A percentile compares a stretch with the other conserved stretches of the same genome.
These are phyloP conservation scores for Aspergillus haitiensis DNA, from an alignment of 495 filamentous ascomycete genomes.

Conservation along the genomic window DNA sequence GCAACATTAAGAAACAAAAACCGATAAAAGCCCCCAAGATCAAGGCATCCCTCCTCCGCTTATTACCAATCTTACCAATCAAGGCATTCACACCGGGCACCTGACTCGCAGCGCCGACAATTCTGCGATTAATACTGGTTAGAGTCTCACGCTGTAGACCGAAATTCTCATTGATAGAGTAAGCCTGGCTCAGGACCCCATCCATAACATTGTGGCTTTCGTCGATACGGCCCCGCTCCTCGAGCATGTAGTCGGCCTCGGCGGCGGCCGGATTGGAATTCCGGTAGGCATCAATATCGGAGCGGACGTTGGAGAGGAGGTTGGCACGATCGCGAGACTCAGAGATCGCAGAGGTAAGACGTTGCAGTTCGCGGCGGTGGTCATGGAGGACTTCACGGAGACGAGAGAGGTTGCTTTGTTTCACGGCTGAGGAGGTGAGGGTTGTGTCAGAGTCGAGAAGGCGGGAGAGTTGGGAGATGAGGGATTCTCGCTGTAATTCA, in stretches of 20 bases:
- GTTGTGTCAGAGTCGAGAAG: conserved; percentile 93
- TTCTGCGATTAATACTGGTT: conserved; percentile 80
- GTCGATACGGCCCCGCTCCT: conserved; percentile 82
- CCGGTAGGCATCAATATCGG: conserved; percentile 88
- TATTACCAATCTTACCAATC: conserved; percentile 90
- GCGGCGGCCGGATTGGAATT: conserved; percentile 73
- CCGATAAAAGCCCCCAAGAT: conserved; percentile 90
- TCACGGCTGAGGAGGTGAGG: conserved; percentile 83
- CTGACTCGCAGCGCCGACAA: conserved; percentile 82
- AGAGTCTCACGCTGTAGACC: conserved; percentile 82
- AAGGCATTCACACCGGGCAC: conserved; percentile 92
- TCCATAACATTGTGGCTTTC: conserved; percentile 85
- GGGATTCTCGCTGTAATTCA: conserved; percentile 66
- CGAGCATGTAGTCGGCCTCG: conserved; percentile 96
- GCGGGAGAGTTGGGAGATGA: conserved; percentile 79
- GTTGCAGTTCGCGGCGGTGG: conserved; percentile 78
- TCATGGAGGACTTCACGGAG: conserved; percentile 87
- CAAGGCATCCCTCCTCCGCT: conserved; percentile 92
- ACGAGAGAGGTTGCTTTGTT: conserved; percentile 89
- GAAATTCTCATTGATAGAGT: conserved; percentile 94
- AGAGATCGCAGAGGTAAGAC: conserved; percentile 65
- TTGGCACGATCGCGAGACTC: conserved; percentile 83
- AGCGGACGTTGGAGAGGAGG: conserved; percentile 85
- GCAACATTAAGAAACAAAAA: conserved; percentile 82
- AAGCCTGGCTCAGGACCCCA: conserved; percentile 90